A percentile compares a stretch with the other conserved stretches of the same genome.
phyloP scores from a whole-genome alignment of 345 rosid species.

The Citrus sp. region DNA sequence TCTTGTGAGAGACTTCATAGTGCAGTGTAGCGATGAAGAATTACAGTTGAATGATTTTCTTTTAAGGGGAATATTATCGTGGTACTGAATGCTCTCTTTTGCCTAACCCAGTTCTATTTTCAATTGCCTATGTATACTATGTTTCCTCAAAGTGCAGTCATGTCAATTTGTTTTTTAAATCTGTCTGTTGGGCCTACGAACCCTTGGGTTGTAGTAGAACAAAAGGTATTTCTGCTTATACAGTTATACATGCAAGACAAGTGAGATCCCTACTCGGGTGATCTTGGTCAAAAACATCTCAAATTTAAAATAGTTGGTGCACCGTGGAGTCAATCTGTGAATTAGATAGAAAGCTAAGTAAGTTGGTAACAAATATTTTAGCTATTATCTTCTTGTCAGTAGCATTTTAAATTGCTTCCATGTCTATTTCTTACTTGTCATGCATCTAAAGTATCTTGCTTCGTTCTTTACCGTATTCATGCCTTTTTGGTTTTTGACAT shows the following conservation, averaged over 20 bases:
- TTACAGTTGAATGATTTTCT: neutral
- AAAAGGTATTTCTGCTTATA: neutral
- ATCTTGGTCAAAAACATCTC: neutral
- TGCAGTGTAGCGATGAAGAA: neutral
- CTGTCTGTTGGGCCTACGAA: neutral
- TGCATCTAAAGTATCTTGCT: neutral
- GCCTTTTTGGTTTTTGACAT: neutral
- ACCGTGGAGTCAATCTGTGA: neutral
- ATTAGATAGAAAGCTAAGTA: neutral
- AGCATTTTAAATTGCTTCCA: neutral
- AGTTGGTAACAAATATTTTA: neutral
- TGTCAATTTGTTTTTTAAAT: constrained; percentile 1
- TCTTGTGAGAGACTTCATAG: neutral
- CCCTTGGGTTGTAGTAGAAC: neutral
- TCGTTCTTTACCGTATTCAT: neutral
- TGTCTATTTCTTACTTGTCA: neutral
- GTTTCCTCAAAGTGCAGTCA: neutral
- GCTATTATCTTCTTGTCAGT: neutral
- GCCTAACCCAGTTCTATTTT: neutral
- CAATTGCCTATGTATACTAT: neutral
- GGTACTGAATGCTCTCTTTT: neutral
- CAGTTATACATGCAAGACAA: neutral
- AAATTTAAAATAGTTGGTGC: constrained; percentile 1
- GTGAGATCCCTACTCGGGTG: neutral
- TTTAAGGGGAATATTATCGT: neutral